Percentiles rank a stretch among this genome's conserved stretches.
phyloP scores from a whole-genome alignment of 805 yeast genomes.

The Tetrapisispora iriomotensis region DNA sequence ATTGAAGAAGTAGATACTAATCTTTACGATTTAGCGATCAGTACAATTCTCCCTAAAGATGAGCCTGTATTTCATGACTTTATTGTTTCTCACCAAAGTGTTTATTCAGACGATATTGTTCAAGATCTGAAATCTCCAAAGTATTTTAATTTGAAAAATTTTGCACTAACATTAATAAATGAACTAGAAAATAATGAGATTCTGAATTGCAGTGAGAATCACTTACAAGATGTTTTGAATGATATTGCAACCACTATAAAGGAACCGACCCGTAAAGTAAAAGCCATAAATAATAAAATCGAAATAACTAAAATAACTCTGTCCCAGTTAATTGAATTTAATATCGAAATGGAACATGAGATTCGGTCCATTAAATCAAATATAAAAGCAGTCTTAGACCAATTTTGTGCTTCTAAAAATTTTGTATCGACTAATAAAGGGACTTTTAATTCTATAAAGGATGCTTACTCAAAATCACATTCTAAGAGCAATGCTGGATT shows the following conservation, averaged over 20 bases:
- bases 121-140: conserved; percentile 39
- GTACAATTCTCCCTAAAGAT: conserved; percentile 38
- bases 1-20: conserved; percentile 63
- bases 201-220: conserved; percentile 49
- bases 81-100: conserved; percentile 33
- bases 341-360: conserved; percentile 33
- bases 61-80: conserved; percentile 55
- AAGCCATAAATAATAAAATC: conserved; percentile 39
- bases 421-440: conserved; percentile 23
- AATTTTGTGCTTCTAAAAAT: conserved; percentile 34
- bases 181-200: conserved; percentile 63
- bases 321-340: conserved; percentile 36
- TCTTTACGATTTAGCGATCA: conserved; percentile 41
- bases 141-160: conserved; percentile 69
- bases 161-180: conserved; percentile 63
- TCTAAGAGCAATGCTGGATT: conserved; percentile 30
- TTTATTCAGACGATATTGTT: conserved; percentile 30
- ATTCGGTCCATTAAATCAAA: conserved; percentile 36
- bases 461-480: conserved; percentile 31
- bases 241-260: conserved; percentile 75
- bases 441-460: conserved; percentile 32
- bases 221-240: conserved; percentile 70
- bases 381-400: conserved; percentile 41
- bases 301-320: conserved; percentile 37
- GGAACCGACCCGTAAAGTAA: conserved; percentile 43